Evolutionary conservation across 1,284 basidiomycete species (phyloP), one percentile per base, ranked within the genome.

Genomic region (Heterobasidion parviporum): DNA sequence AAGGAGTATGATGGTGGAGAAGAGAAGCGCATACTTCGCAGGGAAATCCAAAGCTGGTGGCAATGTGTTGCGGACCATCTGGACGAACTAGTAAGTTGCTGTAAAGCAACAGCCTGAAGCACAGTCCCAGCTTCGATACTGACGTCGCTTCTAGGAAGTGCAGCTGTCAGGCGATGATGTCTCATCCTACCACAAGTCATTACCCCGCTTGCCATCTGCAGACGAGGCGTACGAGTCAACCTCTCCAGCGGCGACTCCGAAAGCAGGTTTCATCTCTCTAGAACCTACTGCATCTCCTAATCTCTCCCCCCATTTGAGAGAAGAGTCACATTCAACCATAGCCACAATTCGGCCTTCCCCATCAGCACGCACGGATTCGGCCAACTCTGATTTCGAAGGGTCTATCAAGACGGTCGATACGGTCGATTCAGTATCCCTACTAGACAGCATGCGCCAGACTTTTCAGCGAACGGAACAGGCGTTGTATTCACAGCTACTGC

Each of bases 1-100:
- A 15, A 16, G 35, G 49, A 50, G 20, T 26, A 53, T 14, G 60
- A 64, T 16, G 52, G 57, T 14, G 74, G 74, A 5, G 69, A 71
- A 32, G 76, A 79, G 56, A 81, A 76, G 65, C 72, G 72, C 46
- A 61, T 67, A 6, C 65, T 87, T 16, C 68, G 82, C 56, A 69
- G 72, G 52, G 82, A 88, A 65, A 87, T 88, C 55, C 77, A 74
- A 64, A 63, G 61, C 36, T 87, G 83, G 81, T 88, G 84, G 84
- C 79, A 82, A 62, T 74, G 75, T 14, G 67, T 87, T 14, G 72
- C 78, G 0, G 79, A 81, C 55, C 76, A 82, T 65, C 71, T 88
- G 59, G 81, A 84, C 61, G 72, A 74, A 60, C 67, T 88, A 57
- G 84, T 83, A 59, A 50, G 81, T 70, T 12, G 6, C 47, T 41